Percentiles rank a stretch among this genome's conserved stretches.
Evolutionary conservation across 2,329 filamentous ascomycete species (phyloP).

Genomic region (Colletotrichum agaves): DNA sequence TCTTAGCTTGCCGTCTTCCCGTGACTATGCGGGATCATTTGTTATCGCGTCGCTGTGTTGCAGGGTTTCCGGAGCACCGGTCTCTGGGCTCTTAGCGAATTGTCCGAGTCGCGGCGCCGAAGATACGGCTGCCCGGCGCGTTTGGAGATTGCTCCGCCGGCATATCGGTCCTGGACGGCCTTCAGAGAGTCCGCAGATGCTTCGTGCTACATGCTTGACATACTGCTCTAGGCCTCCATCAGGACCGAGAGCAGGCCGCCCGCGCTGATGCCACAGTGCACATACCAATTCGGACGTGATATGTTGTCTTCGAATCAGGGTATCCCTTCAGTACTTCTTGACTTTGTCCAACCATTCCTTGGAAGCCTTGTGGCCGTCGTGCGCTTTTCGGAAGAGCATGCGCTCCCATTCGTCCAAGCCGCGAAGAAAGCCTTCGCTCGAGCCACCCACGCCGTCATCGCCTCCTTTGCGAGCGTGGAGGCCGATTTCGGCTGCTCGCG

Average conservation of each 20-base stretch:
- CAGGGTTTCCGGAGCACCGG: background rate
- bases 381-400: conserved; percentile 76
- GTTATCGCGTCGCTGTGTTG: too few relatives aligned
- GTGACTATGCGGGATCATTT: too few relatives aligned
- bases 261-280: background rate
- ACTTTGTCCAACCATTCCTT: conserved; percentile 77
- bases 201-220: background rate
- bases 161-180: background rate
- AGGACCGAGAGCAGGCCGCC: background rate
- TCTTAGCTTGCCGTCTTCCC: too few relatives aligned
- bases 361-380: conserved; percentile 77
- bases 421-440: conserved; percentile 84
- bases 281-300: accelerated
- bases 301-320: background rate
- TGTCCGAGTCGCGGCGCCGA: background rate
- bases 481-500: conserved; percentile 82
- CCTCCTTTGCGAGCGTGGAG: conserved; percentile 89
- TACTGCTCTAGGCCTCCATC: background rate
- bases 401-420: conserved; percentile 93
- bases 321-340: conserved; percentile 46
- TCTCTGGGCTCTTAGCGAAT: background rate
- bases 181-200: background rate
- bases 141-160: background rate
- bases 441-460: conserved; percentile 67
- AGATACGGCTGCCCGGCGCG: background rate